These are phyloP conservation scores for Allodekkera sacchari DNA, from an alignment of 805 yeast genomes.

Conservation along the genomic window DNA sequence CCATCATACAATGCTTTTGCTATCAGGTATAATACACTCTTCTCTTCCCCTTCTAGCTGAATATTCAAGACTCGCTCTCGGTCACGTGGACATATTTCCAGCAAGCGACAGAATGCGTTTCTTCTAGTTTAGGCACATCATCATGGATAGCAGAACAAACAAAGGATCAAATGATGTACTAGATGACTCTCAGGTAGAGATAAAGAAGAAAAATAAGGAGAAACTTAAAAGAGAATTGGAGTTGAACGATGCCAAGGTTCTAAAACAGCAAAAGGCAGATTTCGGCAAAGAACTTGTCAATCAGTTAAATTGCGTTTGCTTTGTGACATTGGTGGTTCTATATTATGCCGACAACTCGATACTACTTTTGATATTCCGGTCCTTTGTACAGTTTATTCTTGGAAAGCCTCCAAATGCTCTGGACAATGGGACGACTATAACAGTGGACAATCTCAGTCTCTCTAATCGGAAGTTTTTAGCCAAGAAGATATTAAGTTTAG, in stretches of 20 bases:
- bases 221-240: constrained; percentile 26
- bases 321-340: constrained; percentile 26
- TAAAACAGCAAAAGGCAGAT: constrained; percentile 34
- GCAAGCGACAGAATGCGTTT: no score
- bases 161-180: no score
- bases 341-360: constrained; percentile 36
- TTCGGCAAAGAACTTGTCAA: constrained; percentile 30
- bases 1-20: no score
- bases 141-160: no score
- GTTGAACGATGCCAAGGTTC: constrained; percentile 30
- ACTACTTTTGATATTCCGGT: constrained; percentile 24
- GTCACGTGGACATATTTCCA: no score
- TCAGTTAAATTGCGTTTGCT: constrained; percentile 28
- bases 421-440: constrained; percentile 16
- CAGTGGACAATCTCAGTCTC: constrained; percentile 4
- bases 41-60: no score
- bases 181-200: no score
- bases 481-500: constrained; percentile 21
- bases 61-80: no score
- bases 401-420: constrained; percentile 32
- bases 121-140: no score
- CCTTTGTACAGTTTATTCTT: constrained; percentile 29
- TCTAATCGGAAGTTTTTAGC: constrained; percentile 20
- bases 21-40: no score
- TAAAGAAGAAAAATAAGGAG: constrained; percentile 12